Percentiles rank a stretch among this genome's conserved stretches.
phyloP scores from a whole-genome alignment of 2,329 filamentous ascomycete species.

The Blastomyces parvus region DNA sequence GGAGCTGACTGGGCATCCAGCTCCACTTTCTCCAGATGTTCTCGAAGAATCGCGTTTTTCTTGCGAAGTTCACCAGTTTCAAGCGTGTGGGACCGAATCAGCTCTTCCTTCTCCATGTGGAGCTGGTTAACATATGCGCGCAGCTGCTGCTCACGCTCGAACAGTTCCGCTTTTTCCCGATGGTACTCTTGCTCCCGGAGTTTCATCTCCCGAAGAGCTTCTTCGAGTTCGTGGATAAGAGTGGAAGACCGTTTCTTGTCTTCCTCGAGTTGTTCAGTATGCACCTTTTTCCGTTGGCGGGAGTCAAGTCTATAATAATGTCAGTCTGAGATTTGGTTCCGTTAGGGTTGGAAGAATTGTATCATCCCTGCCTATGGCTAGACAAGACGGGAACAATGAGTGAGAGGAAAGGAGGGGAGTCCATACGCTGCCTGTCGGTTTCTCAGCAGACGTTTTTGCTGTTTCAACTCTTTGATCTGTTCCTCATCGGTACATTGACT shows the following conservation, averaged over 20 bases:
- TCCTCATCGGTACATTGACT: conserved; percentile 70
- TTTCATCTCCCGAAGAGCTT: conserved; percentile 61
- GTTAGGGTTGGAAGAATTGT: not conserved
- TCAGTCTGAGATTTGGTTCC: conserved; percentile 9
- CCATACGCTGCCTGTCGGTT: conserved; percentile 95
- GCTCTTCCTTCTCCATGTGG: conserved; percentile 80
- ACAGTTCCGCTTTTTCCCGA: conserved; percentile 53
- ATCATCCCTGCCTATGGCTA: not conserved
- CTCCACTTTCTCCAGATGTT: conserved; percentile 45
- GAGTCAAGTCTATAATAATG: conserved; percentile 65
- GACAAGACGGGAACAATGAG: conserved; percentile 7
- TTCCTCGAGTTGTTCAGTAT: conserved; percentile 91
- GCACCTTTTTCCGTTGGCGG: conserved; percentile 93
- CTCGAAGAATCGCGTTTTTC: conserved; percentile 76
- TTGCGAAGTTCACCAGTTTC: conserved; percentile 88
- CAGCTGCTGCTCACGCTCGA: conserved; percentile 63
- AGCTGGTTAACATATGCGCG: conserved; percentile 66
- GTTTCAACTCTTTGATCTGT: conserved; percentile 95
- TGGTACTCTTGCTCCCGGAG: conserved; percentile 46
- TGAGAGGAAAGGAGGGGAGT: conserved; percentile 21
- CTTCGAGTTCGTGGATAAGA: conserved; percentile 67
- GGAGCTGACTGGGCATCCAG: conserved; percentile 26
- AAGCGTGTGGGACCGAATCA: conserved; percentile 77
- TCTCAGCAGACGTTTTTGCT: conserved; percentile 87
- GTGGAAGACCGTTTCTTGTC: conserved; percentile 88